phyloP scores from a whole-genome alignment of 208 protist genomes.

The Acanthamoeba sp. region DNA sequence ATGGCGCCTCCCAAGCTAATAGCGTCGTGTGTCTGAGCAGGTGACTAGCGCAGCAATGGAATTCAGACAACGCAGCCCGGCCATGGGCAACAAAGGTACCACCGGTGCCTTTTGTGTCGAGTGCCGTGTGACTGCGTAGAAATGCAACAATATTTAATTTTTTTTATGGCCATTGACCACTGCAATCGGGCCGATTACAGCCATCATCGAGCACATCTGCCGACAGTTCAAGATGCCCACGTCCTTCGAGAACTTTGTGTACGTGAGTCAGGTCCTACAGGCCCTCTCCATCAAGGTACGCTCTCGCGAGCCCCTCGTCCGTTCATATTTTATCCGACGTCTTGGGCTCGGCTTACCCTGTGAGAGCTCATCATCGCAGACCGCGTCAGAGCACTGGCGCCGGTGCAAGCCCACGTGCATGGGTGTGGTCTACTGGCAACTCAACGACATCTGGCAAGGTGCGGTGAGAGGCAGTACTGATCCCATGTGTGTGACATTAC shows the following conservation, averaged over 20 bases:
- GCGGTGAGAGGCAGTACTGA: no score
- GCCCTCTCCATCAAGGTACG: slow-evolving; percentile 82
- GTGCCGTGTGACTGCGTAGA: no score
- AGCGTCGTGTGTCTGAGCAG: not conserved
- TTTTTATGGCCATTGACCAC: no score
- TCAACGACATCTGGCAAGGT: slow-evolving; percentile 88
- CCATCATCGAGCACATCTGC: slow-evolving; percentile 82
- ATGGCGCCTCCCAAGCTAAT: not conserved
- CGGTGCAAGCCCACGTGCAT: slow-evolving; percentile 82
- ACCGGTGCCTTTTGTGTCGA: not conserved
- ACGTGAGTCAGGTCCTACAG: slow-evolving; percentile 81
- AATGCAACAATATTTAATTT: no score
- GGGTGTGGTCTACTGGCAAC: slow-evolving; percentile 92
- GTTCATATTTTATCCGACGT: no score
- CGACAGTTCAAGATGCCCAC: slow-evolving; percentile 81
- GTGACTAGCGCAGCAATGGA: slow-evolving; percentile 80
- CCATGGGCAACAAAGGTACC: slow-evolving; percentile 75
- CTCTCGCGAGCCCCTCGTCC: not conserved
- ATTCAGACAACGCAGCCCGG: slow-evolving; percentile 76
- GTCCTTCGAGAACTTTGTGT: slow-evolving; percentile 78
- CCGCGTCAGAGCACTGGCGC: slow-evolving; percentile 84
- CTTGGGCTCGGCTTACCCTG: not conserved
- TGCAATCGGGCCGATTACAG: not conserved
- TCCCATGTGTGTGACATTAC: no score
- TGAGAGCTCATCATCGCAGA: not conserved